phyloP scores from a whole-genome alignment of 805 yeast genomes.

The Spathaspora girioi region DNA sequence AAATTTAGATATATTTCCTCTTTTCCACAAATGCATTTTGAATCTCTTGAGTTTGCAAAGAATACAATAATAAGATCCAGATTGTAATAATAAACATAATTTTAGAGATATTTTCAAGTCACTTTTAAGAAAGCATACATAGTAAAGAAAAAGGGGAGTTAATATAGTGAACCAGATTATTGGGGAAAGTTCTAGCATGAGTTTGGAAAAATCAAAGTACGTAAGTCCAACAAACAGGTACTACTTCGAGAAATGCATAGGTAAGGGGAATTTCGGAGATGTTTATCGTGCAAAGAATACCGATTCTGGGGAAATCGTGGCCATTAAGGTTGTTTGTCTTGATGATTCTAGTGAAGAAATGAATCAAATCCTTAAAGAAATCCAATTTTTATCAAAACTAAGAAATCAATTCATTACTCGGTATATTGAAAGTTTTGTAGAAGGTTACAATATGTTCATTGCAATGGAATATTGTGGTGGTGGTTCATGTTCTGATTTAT shows the following conservation, averaged over 20 bases:
- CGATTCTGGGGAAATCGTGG: slow-evolving; percentile 43
- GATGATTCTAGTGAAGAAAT: slow-evolving; percentile 80
- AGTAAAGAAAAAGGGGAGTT: neutral
- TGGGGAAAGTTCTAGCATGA: neutral
- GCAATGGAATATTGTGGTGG: slow-evolving; percentile 96
- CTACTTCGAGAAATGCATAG: slow-evolving; percentile 54
- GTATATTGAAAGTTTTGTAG: slow-evolving; percentile 56
- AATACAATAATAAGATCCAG: too few relatives aligned
- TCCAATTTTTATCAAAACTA: slow-evolving; percentile 66
- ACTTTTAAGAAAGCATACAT: too few relatives aligned
- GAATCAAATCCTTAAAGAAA: slow-evolving; percentile 68
- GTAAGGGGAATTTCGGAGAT: slow-evolving; percentile 85
- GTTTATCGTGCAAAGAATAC: slow-evolving; percentile 61
- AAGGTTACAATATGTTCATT: slow-evolving; percentile 74
- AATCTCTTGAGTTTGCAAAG: too few relatives aligned
- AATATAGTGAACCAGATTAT: neutral
- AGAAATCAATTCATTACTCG: slow-evolving; percentile 65
- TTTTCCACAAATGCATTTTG: slow-evolving; percentile 1
- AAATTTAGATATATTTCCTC: neutral
- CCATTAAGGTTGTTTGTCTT: slow-evolving; percentile 81
- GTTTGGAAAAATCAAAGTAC: neutral
- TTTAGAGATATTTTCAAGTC: too few relatives aligned
- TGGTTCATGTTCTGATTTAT: slow-evolving; percentile 80
- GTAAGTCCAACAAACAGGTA: slow-evolving; percentile 12
- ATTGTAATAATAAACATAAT: too few relatives aligned